Percentiles rank a stretch among this genome's conserved stretches.
These are phyloP conservation scores for Plectosphaerella sp. DNA, from an alignment of 2,329 filamentous ascomycete genomes.

Conservation along the genomic window DNA sequence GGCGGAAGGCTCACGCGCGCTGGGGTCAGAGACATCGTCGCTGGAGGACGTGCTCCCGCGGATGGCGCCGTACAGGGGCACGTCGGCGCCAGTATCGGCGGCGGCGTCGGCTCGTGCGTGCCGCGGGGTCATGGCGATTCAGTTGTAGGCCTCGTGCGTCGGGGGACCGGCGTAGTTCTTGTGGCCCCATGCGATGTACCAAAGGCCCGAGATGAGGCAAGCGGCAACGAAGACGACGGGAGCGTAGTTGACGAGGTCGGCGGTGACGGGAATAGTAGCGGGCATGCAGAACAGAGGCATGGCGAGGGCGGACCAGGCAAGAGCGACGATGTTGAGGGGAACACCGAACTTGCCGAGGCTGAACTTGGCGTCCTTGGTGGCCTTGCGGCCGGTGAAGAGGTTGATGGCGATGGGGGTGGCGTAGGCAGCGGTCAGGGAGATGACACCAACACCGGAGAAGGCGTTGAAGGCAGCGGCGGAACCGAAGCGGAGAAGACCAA, in stretches of 20 bases:
- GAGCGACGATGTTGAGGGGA: conserved; percentile 59
- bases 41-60: background rate
- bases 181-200: conserved; percentile 68
- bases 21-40: background rate
- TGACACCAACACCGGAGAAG: conserved; percentile 67
- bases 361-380: conserved; percentile 53
- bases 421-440: conserved; percentile 65
- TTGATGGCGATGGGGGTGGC: conserved; percentile 63
- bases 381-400: conserved; percentile 54
- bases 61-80: background rate
- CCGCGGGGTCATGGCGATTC: background rate
- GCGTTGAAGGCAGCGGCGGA: conserved; percentile 67
- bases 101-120: background rate
- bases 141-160: conserved; percentile 30
- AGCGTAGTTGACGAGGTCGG: conserved; percentile 65
- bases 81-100: background rate
- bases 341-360: conserved; percentile 58
- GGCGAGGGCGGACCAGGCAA: conserved; percentile 63
- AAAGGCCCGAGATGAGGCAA: conserved; percentile 53
- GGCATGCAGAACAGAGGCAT: conserved; percentile 75
- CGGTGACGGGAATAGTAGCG: conserved; percentile 54
- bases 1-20: background rate
- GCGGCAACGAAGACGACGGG: conserved; percentile 70
- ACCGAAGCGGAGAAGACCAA: conserved; percentile 67
- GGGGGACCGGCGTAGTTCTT: conserved; percentile 64